These are phyloP conservation scores for Neurospora sp. DNA, from an alignment of 495 filamentous ascomycete species.

Conservation along the genomic window DNA sequence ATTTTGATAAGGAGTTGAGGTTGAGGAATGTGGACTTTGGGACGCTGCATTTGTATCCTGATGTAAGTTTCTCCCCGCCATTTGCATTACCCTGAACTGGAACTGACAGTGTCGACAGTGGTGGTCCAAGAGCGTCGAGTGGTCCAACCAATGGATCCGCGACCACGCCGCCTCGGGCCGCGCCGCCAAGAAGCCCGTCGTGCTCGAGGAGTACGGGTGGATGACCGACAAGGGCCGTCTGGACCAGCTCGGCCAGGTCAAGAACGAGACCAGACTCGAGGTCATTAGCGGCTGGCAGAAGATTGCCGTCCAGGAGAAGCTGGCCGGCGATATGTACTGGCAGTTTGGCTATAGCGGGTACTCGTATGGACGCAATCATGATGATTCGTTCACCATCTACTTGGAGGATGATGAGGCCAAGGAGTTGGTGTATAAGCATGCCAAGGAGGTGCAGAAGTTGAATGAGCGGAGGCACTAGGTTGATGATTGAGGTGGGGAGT, in stretches of 20 bases:
- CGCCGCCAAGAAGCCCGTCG: conserved; percentile 52
- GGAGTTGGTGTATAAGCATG: conserved; percentile 25
- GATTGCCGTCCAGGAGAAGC: conserved; percentile 38
- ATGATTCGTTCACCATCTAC: conserved; percentile 50
- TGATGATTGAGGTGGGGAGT: not conserved
- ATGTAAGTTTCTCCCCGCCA: conserved; percentile 2
- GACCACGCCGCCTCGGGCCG: conserved; percentile 48
- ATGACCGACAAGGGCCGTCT: conserved; percentile 32
- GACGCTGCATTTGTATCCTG: conserved; percentile 57
- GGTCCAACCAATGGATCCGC: conserved; percentile 49
- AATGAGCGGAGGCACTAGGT: conserved; percentile 8
- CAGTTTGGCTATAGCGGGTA: conserved; percentile 50
- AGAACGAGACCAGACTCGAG: conserved; percentile 29
- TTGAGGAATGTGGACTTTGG: conserved; percentile 55
- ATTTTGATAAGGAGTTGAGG: conserved; percentile 51
- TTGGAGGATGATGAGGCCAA: conserved; percentile 31
- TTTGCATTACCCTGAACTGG: too few relatives aligned
- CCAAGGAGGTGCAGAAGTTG: conserved; percentile 17
- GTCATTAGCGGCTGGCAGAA: conserved; percentile 51
- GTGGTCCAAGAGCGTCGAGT: conserved; percentile 22
- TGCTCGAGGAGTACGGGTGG: conserved; percentile 60
- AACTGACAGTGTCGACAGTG: not conserved
- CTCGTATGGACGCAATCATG: conserved; percentile 43
- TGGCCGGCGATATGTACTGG: conserved; percentile 54
- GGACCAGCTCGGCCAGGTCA: conserved; percentile 19